These are phyloP conservation scores for Handroanthus guayacan DNA, from an alignment of 257 asterid genomes.

Conservation along the genomic window DNA sequence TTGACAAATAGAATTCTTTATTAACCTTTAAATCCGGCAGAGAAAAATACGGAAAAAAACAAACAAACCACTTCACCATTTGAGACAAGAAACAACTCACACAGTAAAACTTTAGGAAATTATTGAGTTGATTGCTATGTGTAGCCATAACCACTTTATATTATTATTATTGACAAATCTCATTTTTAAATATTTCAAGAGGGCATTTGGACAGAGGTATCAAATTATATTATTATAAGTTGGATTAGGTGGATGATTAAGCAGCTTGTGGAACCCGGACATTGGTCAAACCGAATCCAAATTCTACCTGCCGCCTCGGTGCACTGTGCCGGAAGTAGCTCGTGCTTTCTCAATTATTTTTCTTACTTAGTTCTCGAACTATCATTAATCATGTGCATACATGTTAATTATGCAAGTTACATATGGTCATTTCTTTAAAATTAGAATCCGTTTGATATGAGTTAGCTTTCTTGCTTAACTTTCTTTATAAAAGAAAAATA, in stretches of 20 bases:
- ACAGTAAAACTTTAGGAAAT: conserved; percentile 33
- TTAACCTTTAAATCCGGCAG: too few relatives aligned
- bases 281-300: conserved; percentile 58
- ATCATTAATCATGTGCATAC: background rate
- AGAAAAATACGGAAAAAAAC: too few relatives aligned
- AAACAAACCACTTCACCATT: conserved; percentile 40
- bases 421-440: too few relatives aligned
- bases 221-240: conserved; percentile 26
- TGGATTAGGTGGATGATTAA: conserved; percentile 60
- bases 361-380: too few relatives aligned
- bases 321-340: background rate
- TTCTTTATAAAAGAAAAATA: too few relatives aligned
- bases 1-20: too few relatives aligned
- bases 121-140: conserved; percentile 2
- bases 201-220: conserved; percentile 30
- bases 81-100: conserved; percentile 21
- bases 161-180: conserved; percentile 25
- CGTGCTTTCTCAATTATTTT: background rate
- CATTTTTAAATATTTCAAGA: background rate
- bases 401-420: too few relatives aligned
- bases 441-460: too few relatives aligned
- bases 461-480: too few relatives aligned
- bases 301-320: conserved; percentile 22
- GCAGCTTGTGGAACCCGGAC: conserved; percentile 35
- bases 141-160: conserved; percentile 40